These are phyloP conservation scores for Euphrasia confusa DNA, from an alignment of 257 asterid species.

Conservation along the genomic window DNA sequence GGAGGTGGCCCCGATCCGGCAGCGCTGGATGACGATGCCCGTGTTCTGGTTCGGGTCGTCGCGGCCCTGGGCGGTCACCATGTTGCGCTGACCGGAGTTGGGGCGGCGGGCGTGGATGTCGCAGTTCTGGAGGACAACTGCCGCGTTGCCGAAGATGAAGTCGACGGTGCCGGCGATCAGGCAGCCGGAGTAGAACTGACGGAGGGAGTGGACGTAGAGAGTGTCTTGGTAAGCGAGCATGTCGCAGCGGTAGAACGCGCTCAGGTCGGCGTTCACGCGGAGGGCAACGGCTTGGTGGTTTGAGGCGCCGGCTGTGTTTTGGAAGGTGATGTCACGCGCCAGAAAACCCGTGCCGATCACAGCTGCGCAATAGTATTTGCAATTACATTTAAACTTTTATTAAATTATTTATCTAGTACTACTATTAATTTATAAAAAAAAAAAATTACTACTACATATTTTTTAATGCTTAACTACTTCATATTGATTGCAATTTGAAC, in stretches of 20 bases:
- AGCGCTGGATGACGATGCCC: slow-evolving; percentile 45
- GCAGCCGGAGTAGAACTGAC: slow-evolving; percentile 53
- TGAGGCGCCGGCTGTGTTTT: slow-evolving; percentile 55
- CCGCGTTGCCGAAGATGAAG: slow-evolving; percentile 60
- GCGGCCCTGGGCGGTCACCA: slow-evolving; percentile 65
- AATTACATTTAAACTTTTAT: too few relatives aligned
- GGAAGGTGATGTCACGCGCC: slow-evolving; percentile 56
- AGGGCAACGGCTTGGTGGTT: slow-evolving; percentile 55
- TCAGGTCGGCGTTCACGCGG: slow-evolving; percentile 48
- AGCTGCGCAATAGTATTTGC: slow-evolving; percentile 33
- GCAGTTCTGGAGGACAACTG: slow-evolving; percentile 44
- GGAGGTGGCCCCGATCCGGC: slow-evolving; percentile 44
- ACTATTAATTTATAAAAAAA: too few relatives aligned
- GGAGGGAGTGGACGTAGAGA: slow-evolving; percentile 57
- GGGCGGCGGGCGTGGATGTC: slow-evolving; percentile 61
- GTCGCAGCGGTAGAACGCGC: slow-evolving; percentile 54
- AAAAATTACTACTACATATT: too few relatives aligned
- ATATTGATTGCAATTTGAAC: neutral
- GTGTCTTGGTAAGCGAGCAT: slow-evolving; percentile 58
- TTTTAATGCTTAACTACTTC: too few relatives aligned
- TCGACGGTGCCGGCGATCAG: slow-evolving; percentile 51
- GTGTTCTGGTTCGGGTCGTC: slow-evolving; percentile 55
- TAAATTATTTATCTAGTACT: too few relatives aligned
- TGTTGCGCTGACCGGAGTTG: slow-evolving; percentile 44
- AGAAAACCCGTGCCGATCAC: slow-evolving; percentile 44